Evolutionary conservation across 1,284 basidiomycete species (phyloP).

Genomic region (Malassezia sp.): DNA sequence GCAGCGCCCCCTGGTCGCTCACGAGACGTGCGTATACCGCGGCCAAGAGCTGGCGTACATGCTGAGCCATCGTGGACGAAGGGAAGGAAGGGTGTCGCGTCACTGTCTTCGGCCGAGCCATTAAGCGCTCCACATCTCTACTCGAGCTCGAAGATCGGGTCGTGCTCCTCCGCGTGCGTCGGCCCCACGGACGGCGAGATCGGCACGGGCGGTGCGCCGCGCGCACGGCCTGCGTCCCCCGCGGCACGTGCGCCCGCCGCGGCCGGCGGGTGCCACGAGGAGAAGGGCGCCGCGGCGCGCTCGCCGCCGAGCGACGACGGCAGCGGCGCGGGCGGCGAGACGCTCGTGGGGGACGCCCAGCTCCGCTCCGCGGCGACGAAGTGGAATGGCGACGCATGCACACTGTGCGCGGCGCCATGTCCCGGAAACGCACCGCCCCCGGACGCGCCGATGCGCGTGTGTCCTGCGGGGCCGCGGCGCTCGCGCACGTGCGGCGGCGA

Average conservation of each 20-base stretch:
- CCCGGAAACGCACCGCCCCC: neutral
- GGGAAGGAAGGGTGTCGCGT: neutral
- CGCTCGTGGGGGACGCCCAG: constrained; percentile 2
- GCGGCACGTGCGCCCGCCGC: constrained; percentile 2
- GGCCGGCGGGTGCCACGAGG: too few species aligned
- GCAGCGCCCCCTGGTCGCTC: constrained; percentile 7
- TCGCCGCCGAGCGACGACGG: constrained; percentile 9
- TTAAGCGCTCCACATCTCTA: too few species aligned
- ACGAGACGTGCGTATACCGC: constrained; percentile 13
- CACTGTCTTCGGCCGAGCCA: constrained; percentile 1
- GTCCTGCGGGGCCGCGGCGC: neutral
- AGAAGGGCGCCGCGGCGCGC: constrained; percentile 2
- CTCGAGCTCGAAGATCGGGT: constrained; percentile 44
- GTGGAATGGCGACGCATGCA: constrained; percentile 12
- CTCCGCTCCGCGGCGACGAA: neutral
- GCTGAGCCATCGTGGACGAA: constrained; percentile 5
- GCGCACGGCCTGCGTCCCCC: constrained; percentile 15
- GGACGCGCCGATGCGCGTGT: neutral
- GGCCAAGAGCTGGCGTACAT: constrained; percentile 13
- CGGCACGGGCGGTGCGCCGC: constrained; percentile 17
- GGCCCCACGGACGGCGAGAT: constrained; percentile 30
- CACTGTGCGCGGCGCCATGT: neutral
- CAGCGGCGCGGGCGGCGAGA: constrained; percentile 1
- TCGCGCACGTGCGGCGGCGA: neutral
- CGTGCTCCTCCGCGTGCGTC: constrained; percentile 33